A percentile compares a stretch with the other conserved stretches of the same genome.
Evolutionary conservation across 352 stramenopile species (phyloP).

Genomic region (Phytophthora sp.): DNA sequence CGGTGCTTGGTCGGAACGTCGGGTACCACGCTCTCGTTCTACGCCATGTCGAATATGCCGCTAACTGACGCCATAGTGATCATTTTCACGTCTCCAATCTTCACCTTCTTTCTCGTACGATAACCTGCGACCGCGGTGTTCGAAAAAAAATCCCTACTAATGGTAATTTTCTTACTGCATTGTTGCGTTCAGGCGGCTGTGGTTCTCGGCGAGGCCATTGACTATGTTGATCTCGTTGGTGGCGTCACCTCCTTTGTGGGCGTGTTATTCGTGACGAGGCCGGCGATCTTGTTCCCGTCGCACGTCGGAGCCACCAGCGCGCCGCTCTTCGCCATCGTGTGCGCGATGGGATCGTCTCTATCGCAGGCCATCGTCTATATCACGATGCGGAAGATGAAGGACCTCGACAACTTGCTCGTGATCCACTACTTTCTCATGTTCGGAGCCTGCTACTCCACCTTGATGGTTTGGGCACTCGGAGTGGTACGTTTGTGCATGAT

Average conservation of each 20-base stretch:
- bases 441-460: constrained; percentile 38
- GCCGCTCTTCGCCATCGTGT: constrained; percentile 39
- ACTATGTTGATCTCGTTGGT: constrained; percentile 45
- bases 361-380: constrained; percentile 54
- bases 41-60: constrained; percentile 69
- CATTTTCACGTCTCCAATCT: constrained; percentile 66
- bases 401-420: constrained; percentile 49
- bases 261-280: constrained; percentile 58
- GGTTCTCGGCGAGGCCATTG: constrained; percentile 54
- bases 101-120: constrained; percentile 62
- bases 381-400: constrained; percentile 53
- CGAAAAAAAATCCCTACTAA: too few relatives aligned
- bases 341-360: constrained; percentile 38
- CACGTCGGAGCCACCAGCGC: not conserved
- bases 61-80: constrained; percentile 69
- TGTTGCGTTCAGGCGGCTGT: constrained; percentile 9
- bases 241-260: constrained; percentile 55
- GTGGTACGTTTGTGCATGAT: too few relatives aligned
- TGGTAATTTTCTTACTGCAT: too few relatives aligned
- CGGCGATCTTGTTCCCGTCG: constrained; percentile 53
- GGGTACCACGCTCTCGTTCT: constrained; percentile 53
- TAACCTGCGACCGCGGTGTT: not conserved
- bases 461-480: constrained; percentile 29
- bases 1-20: constrained; percentile 55
- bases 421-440: constrained; percentile 61